These are phyloP conservation scores for Pyrenula massariospora DNA, from an alignment of 495 filamentous ascomycete genomes.

Conservation along the genomic window DNA sequence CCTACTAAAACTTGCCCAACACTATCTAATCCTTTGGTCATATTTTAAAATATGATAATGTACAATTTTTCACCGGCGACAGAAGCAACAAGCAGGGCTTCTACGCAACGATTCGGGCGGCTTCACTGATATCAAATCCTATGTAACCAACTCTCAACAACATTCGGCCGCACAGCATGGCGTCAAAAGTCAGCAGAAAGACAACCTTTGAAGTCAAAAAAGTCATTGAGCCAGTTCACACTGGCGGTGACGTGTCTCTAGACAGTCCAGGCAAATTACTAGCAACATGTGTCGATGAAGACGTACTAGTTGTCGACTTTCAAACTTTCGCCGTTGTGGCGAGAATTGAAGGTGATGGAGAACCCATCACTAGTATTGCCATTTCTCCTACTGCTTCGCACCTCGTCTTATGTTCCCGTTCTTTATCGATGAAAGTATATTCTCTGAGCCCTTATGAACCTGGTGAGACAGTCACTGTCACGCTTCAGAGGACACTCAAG, in stretches of 20 bases:
- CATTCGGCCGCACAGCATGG: constrained; percentile 20
- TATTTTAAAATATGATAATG: no score
- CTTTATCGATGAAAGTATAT: constrained; percentile 88
- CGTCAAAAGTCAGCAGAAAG: constrained; percentile 43
- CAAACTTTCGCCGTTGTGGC: constrained; percentile 71
- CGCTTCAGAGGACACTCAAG: constrained; percentile 68
- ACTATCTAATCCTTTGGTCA: no score
- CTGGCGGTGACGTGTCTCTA: constrained; percentile 76
- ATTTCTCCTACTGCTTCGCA: constrained; percentile 82
- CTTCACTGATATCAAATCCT: no score
- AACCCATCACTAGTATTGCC: constrained; percentile 75
- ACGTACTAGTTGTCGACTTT: constrained; percentile 78
- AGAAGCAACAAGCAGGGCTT: no score
- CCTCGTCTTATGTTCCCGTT: constrained; percentile 82
- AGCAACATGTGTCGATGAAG: constrained; percentile 76
- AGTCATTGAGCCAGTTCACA: constrained; percentile 86
- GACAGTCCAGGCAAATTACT: constrained; percentile 73
- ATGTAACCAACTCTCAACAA: no score
- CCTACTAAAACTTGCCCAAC: no score
- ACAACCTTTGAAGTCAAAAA: constrained; percentile 78
- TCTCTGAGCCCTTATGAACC: constrained; percentile 48
- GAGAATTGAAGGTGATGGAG: constrained; percentile 89
- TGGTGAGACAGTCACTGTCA: constrained; percentile 40
- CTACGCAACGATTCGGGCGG: no score
- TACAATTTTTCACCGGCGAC: no score